Conservation (phyloP, 1,284 basidiomycete genomes). For the Cryptococcus deneoformans region DNA sequence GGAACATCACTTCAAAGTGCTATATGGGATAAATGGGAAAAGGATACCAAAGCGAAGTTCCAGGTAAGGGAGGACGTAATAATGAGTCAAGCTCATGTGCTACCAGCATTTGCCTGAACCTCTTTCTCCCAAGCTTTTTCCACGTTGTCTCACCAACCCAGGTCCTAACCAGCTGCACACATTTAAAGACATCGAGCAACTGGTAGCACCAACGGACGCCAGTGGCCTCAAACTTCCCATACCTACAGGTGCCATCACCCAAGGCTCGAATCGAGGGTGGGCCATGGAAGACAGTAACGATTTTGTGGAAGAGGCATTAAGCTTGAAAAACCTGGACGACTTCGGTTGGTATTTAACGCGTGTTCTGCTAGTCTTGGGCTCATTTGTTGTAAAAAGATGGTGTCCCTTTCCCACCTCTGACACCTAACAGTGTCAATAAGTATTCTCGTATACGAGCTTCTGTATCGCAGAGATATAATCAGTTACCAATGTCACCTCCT, state of each 20-base stretch:
- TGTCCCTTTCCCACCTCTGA: not conserved
- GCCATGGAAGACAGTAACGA: not conserved
- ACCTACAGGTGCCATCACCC: not conserved
- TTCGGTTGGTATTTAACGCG: not conserved
- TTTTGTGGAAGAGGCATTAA: not conserved
- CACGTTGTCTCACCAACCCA: too few relatives aligned
- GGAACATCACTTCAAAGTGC: not conserved
- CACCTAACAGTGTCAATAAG: not conserved
- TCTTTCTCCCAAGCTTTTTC: too few relatives aligned
- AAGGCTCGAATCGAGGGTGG: not conserved
- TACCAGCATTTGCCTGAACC: too few relatives aligned
- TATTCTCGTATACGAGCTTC: not conserved
- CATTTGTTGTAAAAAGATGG: not conserved
- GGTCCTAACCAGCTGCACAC: not conserved
- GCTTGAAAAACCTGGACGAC: not conserved
- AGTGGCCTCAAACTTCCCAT: not conserved
- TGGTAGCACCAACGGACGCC: not conserved
- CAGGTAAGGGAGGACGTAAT: not conserved
- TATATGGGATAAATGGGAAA: slow-evolving; percentile 10
- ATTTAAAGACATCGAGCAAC: not conserved
- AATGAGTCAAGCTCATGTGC: not conserved
- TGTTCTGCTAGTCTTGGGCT: too few relatives aligned
- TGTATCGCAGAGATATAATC: not conserved
- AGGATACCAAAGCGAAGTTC: not conserved
- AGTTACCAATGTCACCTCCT: not conserved